Evolutionary conservation across 148 eudicot species (phyloP), one percentile per base, ranked within the genome.

Genomic region (Rhododendron mucronatum): DNA sequence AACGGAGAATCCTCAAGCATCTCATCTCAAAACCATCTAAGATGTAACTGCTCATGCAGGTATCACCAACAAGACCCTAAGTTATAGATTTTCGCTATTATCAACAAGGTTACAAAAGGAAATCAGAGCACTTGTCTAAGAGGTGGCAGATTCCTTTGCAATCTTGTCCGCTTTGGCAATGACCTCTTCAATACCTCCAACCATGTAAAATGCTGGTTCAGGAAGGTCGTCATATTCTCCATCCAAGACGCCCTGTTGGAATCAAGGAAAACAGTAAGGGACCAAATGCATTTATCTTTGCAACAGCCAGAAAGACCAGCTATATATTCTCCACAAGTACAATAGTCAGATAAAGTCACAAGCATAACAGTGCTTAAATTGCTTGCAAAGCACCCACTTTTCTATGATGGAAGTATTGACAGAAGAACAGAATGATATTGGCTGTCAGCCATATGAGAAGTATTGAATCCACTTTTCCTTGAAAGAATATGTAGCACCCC

Each of bases 151-250:
- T 90, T 96, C 99, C 93, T 88, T 92, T 88, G 99, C 94, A 81
- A 96, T 96, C 95, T 94, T 96, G 91, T 96, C 97, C 2, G 98
- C 99, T 95, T 95, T 96, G 87, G 95, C 98, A 88, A 95, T 88
- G 88, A 96, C 99, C 91, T 96, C 99, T 8, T 96, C 99, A 14
- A 96, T 96, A 80, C 99, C 99, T 89, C 99, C 98, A 90, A 95
- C 97, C 99, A 96, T 96, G 93, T 96, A 95, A 88, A 96, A 96
- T 47, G 99, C 91, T 80, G 95, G 99, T 87, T 96, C 99, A 13
- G 99, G 47, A 81, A 96, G 98, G 88, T 96, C 99, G 88, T 96
- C 99, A 9, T 91, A 96, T 86, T 96, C 95, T 28, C 98, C 99
- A 87, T 96, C 99, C 95, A 96, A 91, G 37, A 96, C 98, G 71